Base-by-base conservation (phyloP, 2,329 filamentous ascomycete species). In the Arthrobotrys entomopaga region DNA sequence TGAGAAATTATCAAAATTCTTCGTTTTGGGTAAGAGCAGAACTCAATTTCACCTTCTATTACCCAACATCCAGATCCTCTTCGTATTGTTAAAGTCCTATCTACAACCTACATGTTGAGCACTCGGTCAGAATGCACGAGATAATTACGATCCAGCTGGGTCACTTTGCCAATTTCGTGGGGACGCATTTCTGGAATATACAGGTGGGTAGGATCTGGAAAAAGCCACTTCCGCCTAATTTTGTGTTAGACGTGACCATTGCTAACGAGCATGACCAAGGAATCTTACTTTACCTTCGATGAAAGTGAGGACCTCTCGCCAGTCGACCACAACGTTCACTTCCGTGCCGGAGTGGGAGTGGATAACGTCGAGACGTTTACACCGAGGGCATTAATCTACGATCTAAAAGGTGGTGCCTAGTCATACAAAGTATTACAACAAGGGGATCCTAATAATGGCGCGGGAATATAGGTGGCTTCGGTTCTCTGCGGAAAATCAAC, bases 201-300 rank as follows among this genome's bases (percentile, higher is more conserved):
- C 77, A 78, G 70, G 78, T 77, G 53, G 13, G 34, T 56, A 49
- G 16, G 40, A 53, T 42, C 38, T 50, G 52, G 38, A 20, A 13
- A 29, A 42, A 61, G 53, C 40, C 52, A 70, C 24, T 22, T 26
- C 15, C 65, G 54, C 43, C 8, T 63, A 5, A 43, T 13, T 42
- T n/a, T 13, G 13, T 15, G 42, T 50, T 13, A 4, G 46, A 48
- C 3, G 46, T 20, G 10, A 19, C 10, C 10, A 50, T 8, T 50
- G 64, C 79, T 73, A 48, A 65, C 59, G 16, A n/a, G n/a, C 19
- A 40, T 13, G 34, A 10, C n/a, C 10, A 76, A 97, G 91, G 95
- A 99, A 85, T 97, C 94, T 0, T 99, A 99, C 82, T 98, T 98
- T 80, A 97, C 93, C 13, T 98, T 97, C 79, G 85, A 85, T 1